Percentiles rank a stretch among this genome's conserved stretches.
phyloP scores from a whole-genome alignment of 2,329 filamentous ascomycete species.

The Zymoseptoria passerinii region DNA sequence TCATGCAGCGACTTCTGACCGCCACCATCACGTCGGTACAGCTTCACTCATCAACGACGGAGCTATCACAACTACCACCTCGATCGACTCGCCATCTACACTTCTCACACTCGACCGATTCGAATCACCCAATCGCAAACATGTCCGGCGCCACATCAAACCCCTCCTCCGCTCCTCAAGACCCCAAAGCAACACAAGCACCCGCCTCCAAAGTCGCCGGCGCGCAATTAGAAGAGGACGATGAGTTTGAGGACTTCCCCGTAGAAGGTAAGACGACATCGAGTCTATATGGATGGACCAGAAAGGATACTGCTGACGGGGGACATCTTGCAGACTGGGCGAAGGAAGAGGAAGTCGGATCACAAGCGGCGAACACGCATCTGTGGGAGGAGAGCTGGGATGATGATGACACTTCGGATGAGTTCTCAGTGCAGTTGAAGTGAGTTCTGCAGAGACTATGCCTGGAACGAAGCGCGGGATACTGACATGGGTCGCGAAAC shows the following conservation, averaged over 20 bases:
- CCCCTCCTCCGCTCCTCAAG: neutral
- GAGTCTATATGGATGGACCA: neutral
- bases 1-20: neutral
- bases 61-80: neutral
- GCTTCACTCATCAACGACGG: neutral
- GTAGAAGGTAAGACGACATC: slow-evolving; percentile 62
- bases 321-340: slow-evolving; percentile 63
- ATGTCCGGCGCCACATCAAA: neutral
- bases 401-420: slow-evolving; percentile 92
- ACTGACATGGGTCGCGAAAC: neutral
- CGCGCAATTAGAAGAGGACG: slow-evolving; percentile 81
- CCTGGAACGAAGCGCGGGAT: neutral
- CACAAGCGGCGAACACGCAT: slow-evolving; percentile 57
- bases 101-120: too few relatives aligned
- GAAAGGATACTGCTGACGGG: neutral
- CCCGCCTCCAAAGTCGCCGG: slow-evolving; percentile 32
- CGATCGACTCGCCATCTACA: neutral
- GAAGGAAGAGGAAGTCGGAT: slow-evolving; percentile 72
- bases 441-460: slow-evolving; percentile 39
- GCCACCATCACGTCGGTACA: neutral
- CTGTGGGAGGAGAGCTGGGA: slow-evolving; percentile 99
- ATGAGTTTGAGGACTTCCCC: slow-evolving; percentile 98
- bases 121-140: neutral
- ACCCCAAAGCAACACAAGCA: slow-evolving; percentile 47
- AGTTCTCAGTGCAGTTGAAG: slow-evolving; percentile 93